These are phyloP conservation scores for Cyanidioschyzon merolae DNA, from an alignment of 23 red algal species.

Conservation along the genomic window DNA sequence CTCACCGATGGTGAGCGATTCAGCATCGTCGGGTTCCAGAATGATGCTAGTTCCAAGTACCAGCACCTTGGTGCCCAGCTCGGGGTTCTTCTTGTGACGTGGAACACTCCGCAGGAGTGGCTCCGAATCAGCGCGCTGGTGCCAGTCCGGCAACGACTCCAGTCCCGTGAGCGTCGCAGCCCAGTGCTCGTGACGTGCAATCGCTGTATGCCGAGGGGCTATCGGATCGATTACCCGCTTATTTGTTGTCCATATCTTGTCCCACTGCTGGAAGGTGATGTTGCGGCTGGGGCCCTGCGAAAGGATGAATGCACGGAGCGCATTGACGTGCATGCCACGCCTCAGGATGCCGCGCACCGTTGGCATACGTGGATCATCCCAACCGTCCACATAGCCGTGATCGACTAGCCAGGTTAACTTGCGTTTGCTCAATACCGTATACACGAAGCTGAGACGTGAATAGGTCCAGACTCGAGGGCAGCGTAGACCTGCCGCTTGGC, in stretches of 20 bases:
- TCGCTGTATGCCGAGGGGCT: conserved; percentile 73
- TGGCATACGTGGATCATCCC: conserved; percentile 97
- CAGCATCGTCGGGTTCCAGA: conserved; percentile 71
- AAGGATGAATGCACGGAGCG: conserved; percentile 84
- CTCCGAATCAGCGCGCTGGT: conserved; percentile 18
- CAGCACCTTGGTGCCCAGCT: conserved; percentile 60
- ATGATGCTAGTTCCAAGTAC: conserved; percentile 40
- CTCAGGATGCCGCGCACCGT: conserved; percentile 77
- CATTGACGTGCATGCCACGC: conserved; percentile 89
- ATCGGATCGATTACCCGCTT: conserved; percentile 90
- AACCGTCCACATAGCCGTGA: conserved; percentile 64
- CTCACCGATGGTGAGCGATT: conserved; percentile 42
- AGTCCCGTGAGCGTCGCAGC: neutral
- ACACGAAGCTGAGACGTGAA: conserved; percentile 83
- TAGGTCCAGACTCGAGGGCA: conserved; percentile 80
- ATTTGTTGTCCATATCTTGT: conserved; percentile 99
- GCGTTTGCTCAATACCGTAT: conserved; percentile 82
- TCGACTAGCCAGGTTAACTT: conserved; percentile 82
- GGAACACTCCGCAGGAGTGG: conserved; percentile 41
- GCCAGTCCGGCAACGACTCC: neutral
- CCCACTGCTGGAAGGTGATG: conserved; percentile 80
- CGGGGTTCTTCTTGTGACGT: conserved; percentile 82
- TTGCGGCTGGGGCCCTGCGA: conserved; percentile 72
- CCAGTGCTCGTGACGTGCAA: conserved; percentile 19
- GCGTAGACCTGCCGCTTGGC: conserved; percentile 46